Conservation (phyloP, 164 flowering plant genomes). For the Akebia trifoliata region DNA sequence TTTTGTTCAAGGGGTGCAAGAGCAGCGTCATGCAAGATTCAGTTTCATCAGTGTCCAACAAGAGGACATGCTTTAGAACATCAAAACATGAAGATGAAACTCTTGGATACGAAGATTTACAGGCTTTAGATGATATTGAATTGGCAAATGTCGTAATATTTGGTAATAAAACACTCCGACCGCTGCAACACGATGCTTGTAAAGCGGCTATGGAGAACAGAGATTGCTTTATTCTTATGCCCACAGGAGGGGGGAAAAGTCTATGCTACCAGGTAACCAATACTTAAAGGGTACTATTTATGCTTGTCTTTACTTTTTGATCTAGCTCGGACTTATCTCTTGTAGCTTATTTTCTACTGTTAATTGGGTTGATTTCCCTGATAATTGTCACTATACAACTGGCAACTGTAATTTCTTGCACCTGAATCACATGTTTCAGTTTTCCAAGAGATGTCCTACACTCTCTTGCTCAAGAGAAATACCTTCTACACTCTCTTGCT, state of each 20-base stretch:
- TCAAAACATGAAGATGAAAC: conserved; percentile 24
- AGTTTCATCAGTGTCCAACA: conserved; percentile 29
- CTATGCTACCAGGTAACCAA: conserved; percentile 79
- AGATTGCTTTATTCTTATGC: conserved; percentile 94
- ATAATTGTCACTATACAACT: no score
- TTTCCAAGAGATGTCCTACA: no score
- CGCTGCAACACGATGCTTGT: conserved; percentile 90
- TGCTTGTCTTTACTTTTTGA: no score
- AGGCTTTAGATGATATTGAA: conserved; percentile 74
- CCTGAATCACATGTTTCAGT: no score
- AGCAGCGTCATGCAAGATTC: conserved; percentile 38
- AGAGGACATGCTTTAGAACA: conserved; percentile 15
- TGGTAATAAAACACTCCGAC: conserved; percentile 69
- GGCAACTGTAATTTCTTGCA: no score
- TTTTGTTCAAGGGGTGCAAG: conserved; percentile 35
- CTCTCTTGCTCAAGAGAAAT: no score
- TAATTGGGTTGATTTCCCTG: no score
- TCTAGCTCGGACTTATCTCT: no score
- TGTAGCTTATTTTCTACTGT: no score
- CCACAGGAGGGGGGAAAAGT: conserved; percentile 99
- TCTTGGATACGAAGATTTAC: conserved; percentile 62
- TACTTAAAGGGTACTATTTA: not conserved
- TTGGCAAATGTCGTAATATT: conserved; percentile 95
- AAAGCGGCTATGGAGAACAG: conserved; percentile 52
- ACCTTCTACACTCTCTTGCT: no score